Evolutionary conservation across 2,329 filamentous ascomycete species (phyloP), one percentile per base, ranked within the genome.

Genomic region (Neonectria hederae): DNA sequence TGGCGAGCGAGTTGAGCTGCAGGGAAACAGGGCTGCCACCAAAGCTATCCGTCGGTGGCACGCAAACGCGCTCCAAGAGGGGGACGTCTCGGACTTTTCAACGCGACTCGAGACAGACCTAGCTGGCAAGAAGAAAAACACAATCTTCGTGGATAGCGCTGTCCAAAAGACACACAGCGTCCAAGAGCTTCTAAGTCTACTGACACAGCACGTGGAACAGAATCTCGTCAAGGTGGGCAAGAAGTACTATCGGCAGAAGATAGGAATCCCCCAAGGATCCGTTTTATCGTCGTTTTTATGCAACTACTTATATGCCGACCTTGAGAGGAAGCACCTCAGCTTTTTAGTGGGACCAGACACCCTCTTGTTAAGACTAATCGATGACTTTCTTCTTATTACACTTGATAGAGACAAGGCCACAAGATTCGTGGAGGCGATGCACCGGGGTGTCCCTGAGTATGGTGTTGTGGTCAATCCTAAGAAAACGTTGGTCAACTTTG

Each of bases 301-400:
- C 83, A 98, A 94, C 79, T 95, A 97, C 79, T 97, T 98, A 78
- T 99, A 99, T 75, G 94, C 92, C 6, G 89, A 96, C 66, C 86
- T 98, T 1, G 96, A 99, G 77, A 79, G 80, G 7, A 83, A 89
- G 26, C 82, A 90, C 14, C 82, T 98, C 2, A 75, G 74, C 0
- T 98, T 97, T 74, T 79, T 96, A 17, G 74, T 79, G 10, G 65
- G 65, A 0, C 62, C 74, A 11, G 82, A 90, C 35, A 90, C 87
- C 53, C 78, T 97, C 3, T 82, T 99, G 8, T 78, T 98, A 56
- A 87, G 96, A 17, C 84, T 97, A 10, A 92, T 97, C 45, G 96
- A 99, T 71, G 96, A 99, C 74, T 99, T 98, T 71, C 83, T 98
- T 5, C 87, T 99, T 49, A 90, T 99, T 72, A 97, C 92, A 0